Conservation (phyloP, 1,284 basidiomycete genomes). For the Tilletia horrida region DNA sequence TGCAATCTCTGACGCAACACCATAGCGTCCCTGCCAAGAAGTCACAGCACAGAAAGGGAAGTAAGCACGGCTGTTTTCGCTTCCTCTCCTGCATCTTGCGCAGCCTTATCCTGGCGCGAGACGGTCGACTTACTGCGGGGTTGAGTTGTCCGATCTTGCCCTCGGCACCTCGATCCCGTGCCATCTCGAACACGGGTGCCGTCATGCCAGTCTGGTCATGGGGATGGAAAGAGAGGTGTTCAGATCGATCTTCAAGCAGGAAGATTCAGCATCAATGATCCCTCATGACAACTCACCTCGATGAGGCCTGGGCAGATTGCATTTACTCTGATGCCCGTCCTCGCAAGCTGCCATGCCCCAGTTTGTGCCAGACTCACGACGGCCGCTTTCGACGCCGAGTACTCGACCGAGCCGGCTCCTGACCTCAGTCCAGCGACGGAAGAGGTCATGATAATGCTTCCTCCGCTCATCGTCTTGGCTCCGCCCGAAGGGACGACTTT, state of each 20-base stretch:
- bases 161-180: conserved; percentile 69
- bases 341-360: conserved; percentile 73
- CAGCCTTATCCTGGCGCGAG: conserved; percentile 53
- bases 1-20: conserved; percentile 63
- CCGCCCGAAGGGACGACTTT: conserved; percentile 53
- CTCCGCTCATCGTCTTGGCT: conserved; percentile 64
- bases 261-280: conserved; percentile 18
- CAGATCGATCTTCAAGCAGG: too few relatives aligned
- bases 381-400: conserved; percentile 59
- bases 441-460: conserved; percentile 85
- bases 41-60: too few relatives aligned
- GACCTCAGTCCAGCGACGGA: conserved; percentile 85
- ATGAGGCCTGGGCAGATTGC: conserved; percentile 86
- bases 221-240: conserved; percentile 26
- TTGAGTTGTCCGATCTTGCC: conserved; percentile 81
- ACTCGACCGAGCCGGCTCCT: conserved; percentile 80
- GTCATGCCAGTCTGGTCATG: conserved; percentile 71
- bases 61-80: too few relatives aligned
- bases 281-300: conserved; percentile 57
- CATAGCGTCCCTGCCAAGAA: conserved; percentile 6
- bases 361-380: conserved; percentile 77
- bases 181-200: conserved; percentile 68
- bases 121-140: conserved; percentile 64
- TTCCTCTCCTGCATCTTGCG: too few relatives aligned
- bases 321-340: conserved; percentile 80